Evolutionary conservation across 441 rosid species (phyloP), one percentile per base, ranked within the genome.

Genomic region (Erysimum cheiri): DNA sequence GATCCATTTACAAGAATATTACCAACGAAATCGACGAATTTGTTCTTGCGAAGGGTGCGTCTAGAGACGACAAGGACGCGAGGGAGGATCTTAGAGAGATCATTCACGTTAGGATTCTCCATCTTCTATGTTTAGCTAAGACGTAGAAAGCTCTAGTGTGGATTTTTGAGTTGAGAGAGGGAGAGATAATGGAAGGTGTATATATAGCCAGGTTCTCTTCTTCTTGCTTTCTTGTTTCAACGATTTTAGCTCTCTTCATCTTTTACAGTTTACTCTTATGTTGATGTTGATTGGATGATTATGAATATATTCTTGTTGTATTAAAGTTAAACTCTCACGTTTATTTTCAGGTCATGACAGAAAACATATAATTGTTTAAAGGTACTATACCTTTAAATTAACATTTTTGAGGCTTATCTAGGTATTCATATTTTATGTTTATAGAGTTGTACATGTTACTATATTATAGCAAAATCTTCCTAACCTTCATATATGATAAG

Each of bases 1-100:
- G 4, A 5, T 11, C 9, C 9, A 19, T n/a, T 41, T 8, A 56
- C 49, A 65, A 52, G 7, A 53, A 10, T 74, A 81, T 49, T 67
- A 89, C 97, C 96, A 28, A 92, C 96, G 35, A 92, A 92, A 79
- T 92, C 91, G 0, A 89, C 94, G 33, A 92, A 89, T 79, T 92
- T 92, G 80, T 92, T 89, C 78, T 92, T 89, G 50, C 92, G 94
- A 77, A 89, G 82, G 3, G 86, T 83, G 43, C 92, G 83, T 24
- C 93, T 77, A 33, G 98, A 88, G 84, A 92, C 92, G 48, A 92
- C 86, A 32, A 92, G 90, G 54, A 88, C 95, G 13, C 98, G 85
- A 6, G 95, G 90, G 54, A 90, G 96, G 69, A 80, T 68, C 72
- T 74, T 72, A 3, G 96, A 89, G 64, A 90, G 88, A 67, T 81